phyloP scores from a whole-genome alignment of 495 filamentous ascomycete genomes.

The Pyrenula massariospora region DNA sequence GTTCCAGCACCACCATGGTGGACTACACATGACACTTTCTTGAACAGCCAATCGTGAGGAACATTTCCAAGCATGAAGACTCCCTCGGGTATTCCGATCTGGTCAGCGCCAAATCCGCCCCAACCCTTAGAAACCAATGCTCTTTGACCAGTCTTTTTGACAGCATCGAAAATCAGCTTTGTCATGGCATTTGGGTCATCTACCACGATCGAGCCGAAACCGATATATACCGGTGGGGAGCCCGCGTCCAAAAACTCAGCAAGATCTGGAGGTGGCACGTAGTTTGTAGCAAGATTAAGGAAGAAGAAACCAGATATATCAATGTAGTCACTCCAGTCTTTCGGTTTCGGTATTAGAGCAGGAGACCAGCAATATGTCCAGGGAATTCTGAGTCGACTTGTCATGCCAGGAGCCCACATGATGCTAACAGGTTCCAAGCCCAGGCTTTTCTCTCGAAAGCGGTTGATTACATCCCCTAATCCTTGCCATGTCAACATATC shows the following conservation, averaged over 20 bases:
- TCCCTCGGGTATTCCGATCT: constrained; percentile 45
- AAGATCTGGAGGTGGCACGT: constrained; percentile 50
- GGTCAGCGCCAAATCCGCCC: constrained; percentile 59
- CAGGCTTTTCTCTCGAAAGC: constrained; percentile 53
- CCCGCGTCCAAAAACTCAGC: constrained; percentile 51
- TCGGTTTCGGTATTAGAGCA: constrained; percentile 66
- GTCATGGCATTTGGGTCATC: constrained; percentile 61
- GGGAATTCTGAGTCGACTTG: constrained; percentile 54
- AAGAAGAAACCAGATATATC: constrained; percentile 68
- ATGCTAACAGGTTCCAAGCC: constrained; percentile 55
- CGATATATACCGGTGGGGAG: constrained; percentile 66
- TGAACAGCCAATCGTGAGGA: constrained; percentile 78
- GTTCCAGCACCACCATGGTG: constrained; percentile 81
- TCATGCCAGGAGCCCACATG: constrained; percentile 53
- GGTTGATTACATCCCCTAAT: constrained; percentile 64
- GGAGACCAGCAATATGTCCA: constrained; percentile 77
- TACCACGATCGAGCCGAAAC: constrained; percentile 74
- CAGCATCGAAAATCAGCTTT: constrained; percentile 54
- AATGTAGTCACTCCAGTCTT: constrained; percentile 63
- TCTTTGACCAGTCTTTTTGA: constrained; percentile 51
- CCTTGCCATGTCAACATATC: constrained; percentile 78
- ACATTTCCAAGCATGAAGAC: constrained; percentile 71
- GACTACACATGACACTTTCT: constrained; percentile 61
- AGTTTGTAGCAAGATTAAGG: constrained; percentile 50
- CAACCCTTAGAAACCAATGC: constrained; percentile 73